Percentiles rank a stretch among this genome's conserved stretches.
Conservation (phyloP, 306 rosid species). For the Acacia melanoxylon region DNA sequence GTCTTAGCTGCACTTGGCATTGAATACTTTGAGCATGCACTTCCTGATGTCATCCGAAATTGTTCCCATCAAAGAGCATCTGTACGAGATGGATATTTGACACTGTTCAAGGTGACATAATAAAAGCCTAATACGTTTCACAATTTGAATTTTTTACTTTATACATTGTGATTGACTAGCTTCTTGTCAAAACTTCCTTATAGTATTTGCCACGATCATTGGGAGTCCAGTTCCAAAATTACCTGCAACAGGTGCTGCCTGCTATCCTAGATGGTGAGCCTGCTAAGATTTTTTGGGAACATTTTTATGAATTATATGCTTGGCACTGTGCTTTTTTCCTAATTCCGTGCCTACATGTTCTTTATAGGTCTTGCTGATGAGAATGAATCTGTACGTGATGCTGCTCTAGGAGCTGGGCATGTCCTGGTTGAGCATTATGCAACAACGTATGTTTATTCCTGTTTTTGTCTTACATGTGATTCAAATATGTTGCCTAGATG, state of each 20-base stretch:
- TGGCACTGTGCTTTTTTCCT: constrained; percentile 11
- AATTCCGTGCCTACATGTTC: not conserved
- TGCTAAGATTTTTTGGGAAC: not conserved
- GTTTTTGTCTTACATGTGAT: constrained; percentile 5
- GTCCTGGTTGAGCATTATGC: constrained; percentile 96
- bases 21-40: constrained; percentile 79
- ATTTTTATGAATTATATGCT: not conserved
- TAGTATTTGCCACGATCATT: constrained; percentile 94
- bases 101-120: constrained; percentile 82
- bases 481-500: not conserved
- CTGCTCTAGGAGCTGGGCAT: constrained; percentile 97
- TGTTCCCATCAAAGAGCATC: constrained; percentile 94
- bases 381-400: constrained; percentile 99
- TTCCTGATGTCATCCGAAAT: constrained; percentile 88
- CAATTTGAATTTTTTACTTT: constrained; percentile 9
- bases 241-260: constrained; percentile 89
- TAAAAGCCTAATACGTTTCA: not conserved
- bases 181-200: constrained; percentile 25
- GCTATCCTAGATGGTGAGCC: constrained; percentile 85
- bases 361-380: constrained; percentile 94
- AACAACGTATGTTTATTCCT: constrained; percentile 66
- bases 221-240: constrained; percentile 90
- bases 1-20: constrained; percentile 95
- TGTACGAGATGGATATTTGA: constrained; percentile 94
- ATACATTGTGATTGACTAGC: constrained; percentile 7